Evolutionary conservation across 2,329 filamentous ascomycete genomes (phyloP).

Genomic region (Microdochium trichocladiopsis): DNA sequence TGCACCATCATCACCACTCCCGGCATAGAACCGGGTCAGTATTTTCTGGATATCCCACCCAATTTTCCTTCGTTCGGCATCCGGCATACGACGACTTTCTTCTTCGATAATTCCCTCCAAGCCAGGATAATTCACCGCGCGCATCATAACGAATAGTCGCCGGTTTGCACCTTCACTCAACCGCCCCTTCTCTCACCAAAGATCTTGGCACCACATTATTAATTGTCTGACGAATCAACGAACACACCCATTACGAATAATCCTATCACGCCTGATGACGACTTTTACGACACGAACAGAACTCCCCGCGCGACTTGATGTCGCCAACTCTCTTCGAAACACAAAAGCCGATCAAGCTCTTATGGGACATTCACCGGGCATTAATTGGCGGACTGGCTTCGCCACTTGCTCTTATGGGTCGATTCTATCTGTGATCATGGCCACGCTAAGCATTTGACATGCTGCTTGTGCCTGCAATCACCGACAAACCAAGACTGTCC

Average conservation of each 20-base stretch:
- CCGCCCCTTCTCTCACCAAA: slow-evolving; percentile 20
- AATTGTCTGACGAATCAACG: slow-evolving; percentile 33
- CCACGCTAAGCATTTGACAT: neutral
- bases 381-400: slow-evolving; percentile 1
- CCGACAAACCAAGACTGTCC: neutral
- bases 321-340: slow-evolving; percentile 18
- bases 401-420: neutral
- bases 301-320: slow-evolving; percentile 21
- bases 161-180: slow-evolving; percentile 25
- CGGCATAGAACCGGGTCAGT: slow-evolving; percentile 40
- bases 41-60: slow-evolving; percentile 14
- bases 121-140: slow-evolving; percentile 16
- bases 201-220: slow-evolving; percentile 24
- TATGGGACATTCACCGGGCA: slow-evolving; percentile 15
- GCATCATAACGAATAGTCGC: slow-evolving; percentile 9
- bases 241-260: slow-evolving; percentile 24
- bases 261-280: slow-evolving; percentile 33
- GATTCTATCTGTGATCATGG: neutral
- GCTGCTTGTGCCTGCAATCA: neutral
- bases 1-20: slow-evolving; percentile 38
- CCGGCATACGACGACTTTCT: slow-evolving; percentile 35
- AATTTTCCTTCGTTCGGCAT: slow-evolving; percentile 19
- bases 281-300: slow-evolving; percentile 13
- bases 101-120: slow-evolving; percentile 28
- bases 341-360: slow-evolving; percentile 15